phyloP scores from a whole-genome alignment of 306 rosid species.

The Castanea crenata region DNA sequence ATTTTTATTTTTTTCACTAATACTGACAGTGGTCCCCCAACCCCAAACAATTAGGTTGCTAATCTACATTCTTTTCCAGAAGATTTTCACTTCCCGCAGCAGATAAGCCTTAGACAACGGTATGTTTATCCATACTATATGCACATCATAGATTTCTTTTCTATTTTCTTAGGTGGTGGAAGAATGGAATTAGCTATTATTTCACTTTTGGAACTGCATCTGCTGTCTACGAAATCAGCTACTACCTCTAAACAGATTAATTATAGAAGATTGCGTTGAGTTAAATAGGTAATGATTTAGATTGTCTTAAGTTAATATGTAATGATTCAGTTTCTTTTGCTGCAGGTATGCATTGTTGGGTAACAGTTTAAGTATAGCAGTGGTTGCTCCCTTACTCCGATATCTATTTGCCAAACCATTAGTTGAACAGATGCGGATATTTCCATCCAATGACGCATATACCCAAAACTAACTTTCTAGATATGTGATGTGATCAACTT shows the following conservation, averaged over 20 bases:
- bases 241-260: not conserved
- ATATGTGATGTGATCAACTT: not conserved
- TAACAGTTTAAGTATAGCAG: conserved; percentile 83
- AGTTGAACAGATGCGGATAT: not conserved
- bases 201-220: not conserved
- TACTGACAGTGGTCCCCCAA: not conserved
- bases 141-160: not conserved
- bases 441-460: not conserved
- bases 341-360: conserved; percentile 86
- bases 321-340: conserved; percentile 7
- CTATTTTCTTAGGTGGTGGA: not conserved
- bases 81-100: conserved; percentile 73
- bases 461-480: not conserved
- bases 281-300: not conserved
- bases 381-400: conserved; percentile 73
- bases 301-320: not conserved
- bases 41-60: conserved; percentile 56
- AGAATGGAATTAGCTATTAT: not conserved
- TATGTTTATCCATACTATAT: conserved; percentile 20
- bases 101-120: conserved; percentile 83
- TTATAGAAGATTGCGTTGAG: not conserved
- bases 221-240: not conserved
- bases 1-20: not conserved
- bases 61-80: conserved; percentile 84
- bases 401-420: conserved; percentile 59